Percentiles rank a stretch among this genome's conserved stretches.
Evolutionary conservation across 352 stramenopile species (phyloP).

Genomic region (Phytophthora litchii): DNA sequence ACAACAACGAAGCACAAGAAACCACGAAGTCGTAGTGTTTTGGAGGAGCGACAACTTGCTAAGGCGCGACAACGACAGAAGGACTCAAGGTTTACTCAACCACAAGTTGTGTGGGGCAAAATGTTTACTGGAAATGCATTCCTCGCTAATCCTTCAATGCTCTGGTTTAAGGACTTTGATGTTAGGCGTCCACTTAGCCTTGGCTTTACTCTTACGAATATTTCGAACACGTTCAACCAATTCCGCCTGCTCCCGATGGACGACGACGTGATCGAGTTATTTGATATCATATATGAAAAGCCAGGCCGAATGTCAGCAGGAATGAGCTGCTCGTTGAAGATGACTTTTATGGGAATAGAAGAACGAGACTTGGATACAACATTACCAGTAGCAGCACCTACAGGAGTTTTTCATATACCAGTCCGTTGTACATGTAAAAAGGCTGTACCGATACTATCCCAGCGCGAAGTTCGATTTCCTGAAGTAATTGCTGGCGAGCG

Average conservation of each 20-base stretch:
- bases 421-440: constrained; percentile 87
- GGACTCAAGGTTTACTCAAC: constrained; percentile 60
- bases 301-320: constrained; percentile 91
- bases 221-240: constrained; percentile 92
- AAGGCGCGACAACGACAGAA: constrained; percentile 52
- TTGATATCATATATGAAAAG: constrained; percentile 87
- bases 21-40: constrained; percentile 54
- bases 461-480: constrained; percentile 53
- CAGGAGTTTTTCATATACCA: constrained; percentile 77
- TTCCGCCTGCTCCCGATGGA: constrained; percentile 86
- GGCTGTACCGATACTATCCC: constrained; percentile 63
- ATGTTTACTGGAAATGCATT: constrained; percentile 85
- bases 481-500: constrained; percentile 85
- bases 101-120: constrained; percentile 82
- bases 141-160: constrained; percentile 65
- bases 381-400: constrained; percentile 76
- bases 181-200: constrained; percentile 65
- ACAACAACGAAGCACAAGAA: constrained; percentile 18
- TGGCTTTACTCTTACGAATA: constrained; percentile 88
- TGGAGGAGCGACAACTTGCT: constrained; percentile 66
- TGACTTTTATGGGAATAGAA: constrained; percentile 71
- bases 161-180: constrained; percentile 93
- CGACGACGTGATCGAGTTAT: constrained; percentile 80
- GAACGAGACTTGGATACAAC: constrained; percentile 70
- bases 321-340: constrained; percentile 73